Evolutionary conservation across 768 basidiomycete genomes (phyloP).

Genomic region (Boletus barrowsii): DNA sequence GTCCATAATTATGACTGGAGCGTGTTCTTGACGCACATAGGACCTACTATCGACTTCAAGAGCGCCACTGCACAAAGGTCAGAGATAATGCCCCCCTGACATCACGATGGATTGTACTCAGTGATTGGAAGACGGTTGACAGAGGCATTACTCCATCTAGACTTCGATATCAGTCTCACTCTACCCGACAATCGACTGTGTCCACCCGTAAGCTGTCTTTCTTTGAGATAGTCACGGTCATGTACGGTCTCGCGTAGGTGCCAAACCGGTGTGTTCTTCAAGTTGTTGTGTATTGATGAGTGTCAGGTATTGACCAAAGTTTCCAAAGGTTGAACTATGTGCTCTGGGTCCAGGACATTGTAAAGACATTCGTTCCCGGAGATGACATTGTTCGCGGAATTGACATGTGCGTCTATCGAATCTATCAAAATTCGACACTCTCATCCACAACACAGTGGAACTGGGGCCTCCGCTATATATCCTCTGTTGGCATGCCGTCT

Average conservation of each 20-base stretch:
- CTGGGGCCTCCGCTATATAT: slow-evolving; percentile 89
- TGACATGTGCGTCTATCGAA: slow-evolving; percentile 59
- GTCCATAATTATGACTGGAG: slow-evolving; percentile 16
- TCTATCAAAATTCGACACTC: not conserved
- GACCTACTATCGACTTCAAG: slow-evolving; percentile 68
- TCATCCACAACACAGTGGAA: slow-evolving; percentile 54
- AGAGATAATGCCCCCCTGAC: slow-evolving; percentile 1
- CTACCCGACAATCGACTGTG: slow-evolving; percentile 76
- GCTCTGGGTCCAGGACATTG: slow-evolving; percentile 77
- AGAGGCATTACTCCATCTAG: slow-evolving; percentile 68
- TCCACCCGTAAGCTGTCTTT: slow-evolving; percentile 63
- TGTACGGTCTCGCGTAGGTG: slow-evolving; percentile 41
- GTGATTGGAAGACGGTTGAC: slow-evolving; percentile 62
- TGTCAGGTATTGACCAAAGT: not conserved
- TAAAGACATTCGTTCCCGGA: slow-evolving; percentile 32
- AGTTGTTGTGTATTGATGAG: not conserved
- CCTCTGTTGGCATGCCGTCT: slow-evolving; percentile 67
- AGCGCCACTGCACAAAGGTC: slow-evolving; percentile 70
- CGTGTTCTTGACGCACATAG: slow-evolving; percentile 25
- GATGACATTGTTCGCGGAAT: slow-evolving; percentile 45
- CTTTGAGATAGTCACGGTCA: not conserved
- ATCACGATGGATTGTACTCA: slow-evolving; percentile 1
- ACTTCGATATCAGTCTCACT: slow-evolving; percentile 62
- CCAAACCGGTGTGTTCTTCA: slow-evolving; percentile 58
- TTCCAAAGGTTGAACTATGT: slow-evolving; percentile 75